Conservation (phyloP, 345 rosid genomes). For the Populus tremula region DNA sequence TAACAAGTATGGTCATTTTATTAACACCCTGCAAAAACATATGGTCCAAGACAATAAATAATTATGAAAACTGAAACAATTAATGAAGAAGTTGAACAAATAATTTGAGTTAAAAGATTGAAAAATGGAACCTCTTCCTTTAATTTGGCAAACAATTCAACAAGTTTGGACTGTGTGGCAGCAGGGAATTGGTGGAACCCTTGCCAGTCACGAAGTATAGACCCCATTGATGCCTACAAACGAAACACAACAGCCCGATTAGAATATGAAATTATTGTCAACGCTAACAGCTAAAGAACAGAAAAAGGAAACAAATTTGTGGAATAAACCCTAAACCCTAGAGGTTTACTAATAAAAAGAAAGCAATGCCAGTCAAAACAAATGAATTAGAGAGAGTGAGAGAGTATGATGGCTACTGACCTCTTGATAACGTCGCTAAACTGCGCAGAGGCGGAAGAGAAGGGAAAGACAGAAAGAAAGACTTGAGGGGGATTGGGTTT, state of each 20-base stretch:
- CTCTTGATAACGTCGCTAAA: not conserved
- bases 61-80: not conserved
- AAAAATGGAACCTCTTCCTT: slow-evolving; percentile 58
- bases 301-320: not conserved
- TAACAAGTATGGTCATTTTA: slow-evolving; percentile 69
- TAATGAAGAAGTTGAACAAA: not conserved
- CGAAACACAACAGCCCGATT: not conserved
- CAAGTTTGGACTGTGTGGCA: slow-evolving; percentile 67
- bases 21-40: slow-evolving; percentile 45
- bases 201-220: slow-evolving; percentile 58
- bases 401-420: not conserved
- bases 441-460: not conserved
- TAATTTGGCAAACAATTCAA: slow-evolving; percentile 63
- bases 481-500: not conserved
- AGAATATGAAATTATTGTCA: not conserved
- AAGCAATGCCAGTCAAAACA: not conserved
- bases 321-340: slow-evolving; percentile 28
- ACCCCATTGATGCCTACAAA: slow-evolving; percentile 25
- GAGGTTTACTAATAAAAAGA: not conserved
- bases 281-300: not conserved
- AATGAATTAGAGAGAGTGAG: not conserved
- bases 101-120: not conserved
- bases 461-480: not conserved
- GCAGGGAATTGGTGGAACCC: slow-evolving; percentile 81
- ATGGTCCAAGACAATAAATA: slow-evolving; percentile 9